A percentile compares a stretch with the other conserved stretches of the same genome.
These are phyloP conservation scores for Saccharomyces hybrid DNA, from an alignment of 1,139 yeast species.

Conservation along the genomic window DNA sequence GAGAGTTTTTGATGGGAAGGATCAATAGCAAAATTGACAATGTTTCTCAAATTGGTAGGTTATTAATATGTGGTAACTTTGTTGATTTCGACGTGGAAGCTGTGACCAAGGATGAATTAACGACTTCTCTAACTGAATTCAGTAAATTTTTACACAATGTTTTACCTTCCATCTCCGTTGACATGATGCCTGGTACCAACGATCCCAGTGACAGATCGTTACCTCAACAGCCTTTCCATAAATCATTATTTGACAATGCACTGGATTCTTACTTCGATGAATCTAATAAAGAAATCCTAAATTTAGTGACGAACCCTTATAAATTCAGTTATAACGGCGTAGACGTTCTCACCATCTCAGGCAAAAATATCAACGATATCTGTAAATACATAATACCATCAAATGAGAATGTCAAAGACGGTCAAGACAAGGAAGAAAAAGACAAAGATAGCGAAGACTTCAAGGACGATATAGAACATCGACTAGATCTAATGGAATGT, in stretches of 20 bases:
- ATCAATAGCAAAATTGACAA: conserved; percentile 35
- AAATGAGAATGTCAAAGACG: conserved; percentile 3
- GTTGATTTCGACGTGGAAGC: conserved; percentile 34
- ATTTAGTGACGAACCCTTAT: conserved; percentile 64
- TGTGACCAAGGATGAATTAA: conserved; percentile 19
- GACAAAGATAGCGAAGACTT: conserved; percentile 16
- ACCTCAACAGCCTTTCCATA: conserved; percentile 87
- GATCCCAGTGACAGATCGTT: conserved; percentile 80
- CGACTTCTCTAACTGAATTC: conserved; percentile 34
- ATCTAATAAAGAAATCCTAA: conserved; percentile 36
- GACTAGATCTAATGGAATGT: conserved; percentile 54
- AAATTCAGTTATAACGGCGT: conserved; percentile 54
- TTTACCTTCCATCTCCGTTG: conserved; percentile 53
- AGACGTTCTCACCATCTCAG: conserved; percentile 64
- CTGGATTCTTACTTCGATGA: conserved; percentile 36
- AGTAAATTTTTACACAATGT: conserved; percentile 57
- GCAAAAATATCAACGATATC: conserved; percentile 78
- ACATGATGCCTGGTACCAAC: conserved; percentile 72
- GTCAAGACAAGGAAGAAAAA: neutral
- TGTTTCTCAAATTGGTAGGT: conserved; percentile 39
- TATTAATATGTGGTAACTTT: conserved; percentile 74
- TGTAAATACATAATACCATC: conserved; percentile 50
- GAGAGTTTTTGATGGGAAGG: conserved; percentile 68
- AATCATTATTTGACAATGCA: conserved; percentile 53
- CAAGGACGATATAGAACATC: conserved; percentile 29